Base-by-base conservation (phyloP, 2,329 filamentous ascomycete species). In the Penicillium olsonii region DNA sequence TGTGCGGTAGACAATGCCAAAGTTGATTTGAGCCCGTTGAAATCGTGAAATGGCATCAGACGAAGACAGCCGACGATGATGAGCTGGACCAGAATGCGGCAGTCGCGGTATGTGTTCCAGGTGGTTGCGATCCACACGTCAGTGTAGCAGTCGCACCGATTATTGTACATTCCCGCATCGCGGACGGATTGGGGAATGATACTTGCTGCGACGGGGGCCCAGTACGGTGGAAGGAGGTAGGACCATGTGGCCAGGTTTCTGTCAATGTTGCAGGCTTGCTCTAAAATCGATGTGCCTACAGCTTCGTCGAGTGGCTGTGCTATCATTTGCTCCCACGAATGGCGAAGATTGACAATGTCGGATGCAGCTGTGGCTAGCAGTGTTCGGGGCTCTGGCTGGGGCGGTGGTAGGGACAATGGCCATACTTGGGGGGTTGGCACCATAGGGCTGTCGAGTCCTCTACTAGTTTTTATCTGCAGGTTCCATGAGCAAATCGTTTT, bases 91-190 rank as follows among this genome's bases (percentile, higher is more conserved):
- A 60, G 47, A 14, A 67, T 60, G 9, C 63, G 56, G 11, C 60
- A 64, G 20, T 65, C 63, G n/a, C 65, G 63, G 39, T 61, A 64
- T 4, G 52, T 59, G 26, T 67, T 67, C 65, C 64, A 67, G 1
- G 61, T 66, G 7, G 55, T 49, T 6, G 63, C 61, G 3, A 63
- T 60, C 63, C 64, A 68, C 19, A 66, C 41, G 18, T 67, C 63
- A 1, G 53, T 18, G 44, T 68, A 68, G 50, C 64, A 67, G 50
- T 68, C 65, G n/a, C 64, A 65, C 6, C 60, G 56, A 43, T 55
- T 49, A 2, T 49, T 38, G 42, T 59, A 68, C 12, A 65, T 44
- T 0, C 65, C 64, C 5, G 62, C 59, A 1, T 57, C 43, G 1
- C 56, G 63, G n/a, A 67, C 57, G 2, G 64, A 62, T 19, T 56